phyloP scores from a whole-genome alignment of 2,329 filamentous ascomycete species.

The Aspergillus bombycis region DNA sequence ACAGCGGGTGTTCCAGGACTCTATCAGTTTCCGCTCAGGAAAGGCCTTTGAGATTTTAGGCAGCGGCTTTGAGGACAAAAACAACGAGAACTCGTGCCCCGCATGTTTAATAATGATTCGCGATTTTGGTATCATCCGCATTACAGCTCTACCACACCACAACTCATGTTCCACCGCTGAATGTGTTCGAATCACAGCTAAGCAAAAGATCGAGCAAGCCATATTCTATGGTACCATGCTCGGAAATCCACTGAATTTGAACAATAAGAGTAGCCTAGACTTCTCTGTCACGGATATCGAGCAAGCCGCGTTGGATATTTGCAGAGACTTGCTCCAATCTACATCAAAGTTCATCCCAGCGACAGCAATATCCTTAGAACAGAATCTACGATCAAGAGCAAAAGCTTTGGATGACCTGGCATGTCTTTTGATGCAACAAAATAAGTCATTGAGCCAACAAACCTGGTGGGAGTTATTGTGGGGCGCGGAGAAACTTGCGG shows the following conservation, averaged over 20 bases:
- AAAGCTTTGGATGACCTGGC: constrained; percentile 76
- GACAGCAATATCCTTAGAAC: constrained; percentile 74
- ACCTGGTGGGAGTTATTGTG: constrained; percentile 82
- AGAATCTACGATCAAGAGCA: constrained; percentile 74
- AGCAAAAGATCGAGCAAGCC: constrained; percentile 89
- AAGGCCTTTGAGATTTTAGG: constrained; percentile 55
- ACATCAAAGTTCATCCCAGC: constrained; percentile 73
- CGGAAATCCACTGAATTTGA: constrained; percentile 86
- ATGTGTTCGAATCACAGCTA: constrained; percentile 67
- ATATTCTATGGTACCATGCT: constrained; percentile 86
- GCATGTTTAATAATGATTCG: constrained; percentile 59
- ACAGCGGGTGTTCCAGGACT: constrained; percentile 78
- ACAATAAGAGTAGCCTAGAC: constrained; percentile 65
- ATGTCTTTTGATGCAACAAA: constrained; percentile 66
- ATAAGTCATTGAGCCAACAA: constrained; percentile 64
- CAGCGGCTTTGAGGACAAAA: constrained; percentile 50
- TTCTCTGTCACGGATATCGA: constrained; percentile 74
- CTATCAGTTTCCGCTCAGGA: constrained; percentile 71
- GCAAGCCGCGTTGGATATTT: constrained; percentile 75
- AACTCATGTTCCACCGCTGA: constrained; percentile 53
- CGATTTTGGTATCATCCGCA: constrained; percentile 60
- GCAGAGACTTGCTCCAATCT: constrained; percentile 79
- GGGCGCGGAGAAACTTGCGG: constrained; percentile 87
- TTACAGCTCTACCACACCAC: constrained; percentile 46
- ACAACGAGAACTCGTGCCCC: constrained; percentile 41